Evolutionary conservation across 1,284 basidiomycete species (phyloP).

Genomic region (Malassezia caprae): DNA sequence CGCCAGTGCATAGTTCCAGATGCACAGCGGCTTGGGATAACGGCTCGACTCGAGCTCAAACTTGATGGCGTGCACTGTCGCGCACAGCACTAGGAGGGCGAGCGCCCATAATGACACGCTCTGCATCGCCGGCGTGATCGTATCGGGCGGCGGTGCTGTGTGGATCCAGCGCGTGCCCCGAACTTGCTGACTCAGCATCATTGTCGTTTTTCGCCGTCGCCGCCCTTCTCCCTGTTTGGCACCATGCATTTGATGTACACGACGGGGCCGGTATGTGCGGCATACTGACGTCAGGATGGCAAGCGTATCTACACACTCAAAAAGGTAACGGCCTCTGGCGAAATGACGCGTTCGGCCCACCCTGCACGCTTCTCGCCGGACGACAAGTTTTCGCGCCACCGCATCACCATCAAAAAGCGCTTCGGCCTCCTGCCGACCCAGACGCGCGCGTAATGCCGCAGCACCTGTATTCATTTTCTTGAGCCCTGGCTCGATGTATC

Average conservation of each 20-base stretch:
- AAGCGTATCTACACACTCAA: conserved; percentile 48
- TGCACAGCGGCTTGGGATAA: conserved; percentile 32
- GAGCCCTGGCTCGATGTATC: background rate
- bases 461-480: background rate
- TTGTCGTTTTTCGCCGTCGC: background rate
- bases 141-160: background rate
- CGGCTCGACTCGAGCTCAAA: conserved; percentile 32
- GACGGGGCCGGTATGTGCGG: conserved; percentile 26
- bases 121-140: background rate
- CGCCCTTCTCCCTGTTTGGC: background rate
- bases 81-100: conserved; percentile 7
- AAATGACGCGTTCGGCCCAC: conserved; percentile 43
- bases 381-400: conserved; percentile 47
- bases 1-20: conserved; percentile 47
- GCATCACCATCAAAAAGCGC: conserved; percentile 45
- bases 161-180: background rate
- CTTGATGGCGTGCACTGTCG: conserved; percentile 31
- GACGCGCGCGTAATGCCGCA: background rate
- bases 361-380: conserved; percentile 47
- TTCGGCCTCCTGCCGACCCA: conserved; percentile 41
- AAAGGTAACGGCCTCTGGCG: conserved; percentile 36
- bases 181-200: conserved; percentile 5
- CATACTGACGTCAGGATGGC: conserved; percentile 26
- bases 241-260: conserved; percentile 48
- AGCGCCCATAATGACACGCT: conserved; percentile 1